A percentile compares a stretch with the other conserved stretches of the same genome.
Conservation (phyloP, 768 basidiomycete genomes). For the Neoboletus subvelutipes region DNA sequence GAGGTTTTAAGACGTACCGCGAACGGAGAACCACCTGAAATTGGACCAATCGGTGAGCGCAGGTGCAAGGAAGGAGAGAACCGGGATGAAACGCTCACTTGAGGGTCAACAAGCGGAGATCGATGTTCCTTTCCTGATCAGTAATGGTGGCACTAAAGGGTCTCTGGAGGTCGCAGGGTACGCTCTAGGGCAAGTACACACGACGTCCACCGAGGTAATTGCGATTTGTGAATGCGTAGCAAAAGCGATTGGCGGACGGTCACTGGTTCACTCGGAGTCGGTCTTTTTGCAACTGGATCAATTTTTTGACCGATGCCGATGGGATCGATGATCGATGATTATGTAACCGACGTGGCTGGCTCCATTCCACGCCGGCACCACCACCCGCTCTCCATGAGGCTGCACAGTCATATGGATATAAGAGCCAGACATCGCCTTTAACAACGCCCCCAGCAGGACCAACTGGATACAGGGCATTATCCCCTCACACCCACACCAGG, state of each 20-base stretch:
- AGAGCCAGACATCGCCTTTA: constrained; percentile 19
- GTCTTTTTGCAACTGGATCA: constrained; percentile 12
- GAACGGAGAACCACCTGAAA: constrained; percentile 73
- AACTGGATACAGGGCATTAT: constrained; percentile 13
- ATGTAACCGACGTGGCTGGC: constrained; percentile 17
- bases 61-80: constrained; percentile 12
- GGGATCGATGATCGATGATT: constrained; percentile 18
- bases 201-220: constrained; percentile 22
- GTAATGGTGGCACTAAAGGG: constrained; percentile 55
- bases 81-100: constrained; percentile 48
- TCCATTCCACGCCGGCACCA: constrained; percentile 10
- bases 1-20: constrained; percentile 50
- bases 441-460: constrained; percentile 13
- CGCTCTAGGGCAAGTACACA: constrained; percentile 17
- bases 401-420: constrained; percentile 11
- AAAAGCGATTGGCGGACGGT: constrained; percentile 24
- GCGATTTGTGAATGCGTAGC: constrained; percentile 19
- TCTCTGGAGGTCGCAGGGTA: constrained; percentile 41
- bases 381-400: constrained; percentile 14
- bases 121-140: constrained; percentile 74
- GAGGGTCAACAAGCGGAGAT: constrained; percentile 81
- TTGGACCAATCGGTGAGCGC: constrained; percentile 14
- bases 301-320: constrained; percentile 15
- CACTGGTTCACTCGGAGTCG: background rate
- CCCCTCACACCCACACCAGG: constrained; percentile 14